Base-by-base conservation (phyloP, 306 rosid species). In the Luffa aegyptiaca region DNA sequence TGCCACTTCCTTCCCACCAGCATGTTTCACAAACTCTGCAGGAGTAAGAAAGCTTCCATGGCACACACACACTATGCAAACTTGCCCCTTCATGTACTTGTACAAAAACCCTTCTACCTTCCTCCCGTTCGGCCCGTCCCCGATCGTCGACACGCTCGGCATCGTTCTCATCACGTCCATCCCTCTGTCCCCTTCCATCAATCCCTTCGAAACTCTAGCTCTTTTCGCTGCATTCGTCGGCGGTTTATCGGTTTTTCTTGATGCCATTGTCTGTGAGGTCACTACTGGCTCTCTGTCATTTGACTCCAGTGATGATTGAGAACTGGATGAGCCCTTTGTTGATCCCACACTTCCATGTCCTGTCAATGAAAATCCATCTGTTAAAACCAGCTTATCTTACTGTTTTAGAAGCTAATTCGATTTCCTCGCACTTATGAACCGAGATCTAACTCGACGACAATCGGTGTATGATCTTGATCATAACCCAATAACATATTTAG, bases 1-100 rank as follows among this genome's bases (percentile, higher is more conserved):
- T 2, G 45, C 83, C 33, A 85, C 89, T 10, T 85, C 87, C 26
- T 8, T 79, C 21, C 91, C 94, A 6, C 92, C 92, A 2, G 92
- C 94, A 64, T 91, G 94, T 63, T 64, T 85, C 46, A 93, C 87
- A n/a, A 93, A 93, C 79, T 88, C 94, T 0, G 88, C 85, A 0
- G 93, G 93, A 17, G 97, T 72, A 63, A 88, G 88, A 52, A 90
- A 91, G 48, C 77, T 76, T 0, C 92, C 96, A 86, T 93, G 97
- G 84, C 96, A 93, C 76, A 84, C 88, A 75, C 97, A 93, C 1
- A 86, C 84, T 26, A 93, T 90, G 51, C 78, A 81, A 11, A 91
- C 88, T 79, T 90, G 69, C 1, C 82, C 90, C 75, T 59, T 74
- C 36, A 26, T 79, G 55, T 88, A 88, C 71, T 70, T 84, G 85